Evolutionary conservation across 2,329 filamentous ascomycete genomes (phyloP).

Genomic region (Fusarium keratoplasticum): DNA sequence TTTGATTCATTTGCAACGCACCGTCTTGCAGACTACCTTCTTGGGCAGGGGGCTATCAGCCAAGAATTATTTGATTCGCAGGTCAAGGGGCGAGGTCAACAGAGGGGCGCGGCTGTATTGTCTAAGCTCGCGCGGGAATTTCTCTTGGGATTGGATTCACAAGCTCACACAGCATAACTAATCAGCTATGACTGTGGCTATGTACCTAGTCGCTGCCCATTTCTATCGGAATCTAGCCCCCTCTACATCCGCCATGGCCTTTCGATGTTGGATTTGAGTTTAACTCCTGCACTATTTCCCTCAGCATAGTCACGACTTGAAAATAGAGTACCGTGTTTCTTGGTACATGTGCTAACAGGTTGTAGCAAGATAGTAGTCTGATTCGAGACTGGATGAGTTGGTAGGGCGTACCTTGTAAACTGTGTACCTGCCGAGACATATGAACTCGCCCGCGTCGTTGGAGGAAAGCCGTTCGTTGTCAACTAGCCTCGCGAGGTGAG

Average conservation of each 20-base stretch:
- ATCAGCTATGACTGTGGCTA: neutral
- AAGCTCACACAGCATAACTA: neutral
- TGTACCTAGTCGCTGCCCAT: neutral
- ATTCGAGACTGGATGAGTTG: neutral
- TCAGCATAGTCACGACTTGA: neutral
- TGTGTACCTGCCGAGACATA: neutral
- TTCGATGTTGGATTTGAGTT: neutral
- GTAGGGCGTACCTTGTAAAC: neutral
- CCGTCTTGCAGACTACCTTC: neutral
- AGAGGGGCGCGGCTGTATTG: neutral
- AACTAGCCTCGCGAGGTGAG: neutral
- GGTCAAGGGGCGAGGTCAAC: neutral
- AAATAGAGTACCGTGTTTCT: neutral
- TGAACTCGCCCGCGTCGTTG: neutral
- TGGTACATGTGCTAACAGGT: neutral
- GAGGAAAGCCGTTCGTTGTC: neutral
- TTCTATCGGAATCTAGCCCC: neutral
- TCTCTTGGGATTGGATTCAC: neutral
- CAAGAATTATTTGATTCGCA: neutral
- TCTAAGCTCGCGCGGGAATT: neutral
- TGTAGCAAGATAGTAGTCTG: neutral
- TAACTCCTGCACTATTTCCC: neutral
- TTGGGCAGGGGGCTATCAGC: neutral
- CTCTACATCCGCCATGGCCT: neutral
- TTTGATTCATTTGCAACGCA: neutral